These are phyloP conservation scores for Paramecium caudatum DNA, from an alignment of 73 alveolate species.

Conservation along the genomic window DNA sequence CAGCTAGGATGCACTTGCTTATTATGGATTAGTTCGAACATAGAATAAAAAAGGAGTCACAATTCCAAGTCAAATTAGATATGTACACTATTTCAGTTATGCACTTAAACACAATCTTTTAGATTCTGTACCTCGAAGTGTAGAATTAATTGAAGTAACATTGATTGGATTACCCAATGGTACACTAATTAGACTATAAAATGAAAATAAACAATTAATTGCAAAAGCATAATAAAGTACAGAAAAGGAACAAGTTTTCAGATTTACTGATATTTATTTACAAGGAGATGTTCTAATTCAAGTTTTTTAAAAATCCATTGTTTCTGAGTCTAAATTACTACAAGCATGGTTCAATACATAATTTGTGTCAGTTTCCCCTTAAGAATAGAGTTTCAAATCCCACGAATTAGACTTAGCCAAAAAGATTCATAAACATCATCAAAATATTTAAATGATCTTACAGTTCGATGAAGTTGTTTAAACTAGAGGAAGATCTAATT, in stretches of 20 bases:
- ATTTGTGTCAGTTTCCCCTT: conserved; percentile 39
- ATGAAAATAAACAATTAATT: background rate
- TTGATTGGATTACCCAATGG: conserved; percentile 66
- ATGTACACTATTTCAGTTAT: conserved; percentile 72
- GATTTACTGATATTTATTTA: conserved; percentile 14
- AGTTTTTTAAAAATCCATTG: conserved; percentile 66
- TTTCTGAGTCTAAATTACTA: conserved; percentile 50
- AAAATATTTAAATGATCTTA: background rate
- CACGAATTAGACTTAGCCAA: background rate
- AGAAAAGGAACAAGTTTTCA: conserved; percentile 1
- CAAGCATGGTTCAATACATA: conserved; percentile 70
- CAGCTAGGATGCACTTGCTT: conserved; percentile 92
- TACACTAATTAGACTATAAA: conserved; percentile 34
- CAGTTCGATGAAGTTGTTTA: background rate
- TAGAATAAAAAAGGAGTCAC: conserved; percentile 80
- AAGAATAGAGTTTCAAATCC: background rate
- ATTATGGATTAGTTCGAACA: conserved; percentile 93
- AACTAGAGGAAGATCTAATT: conserved; percentile 37
- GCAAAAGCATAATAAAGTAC: background rate
- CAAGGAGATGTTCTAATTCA: conserved; percentile 68
- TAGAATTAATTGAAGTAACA: conserved; percentile 52
- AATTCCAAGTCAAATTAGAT: conserved; percentile 73
- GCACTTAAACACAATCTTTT: background rate
- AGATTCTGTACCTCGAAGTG: background rate
- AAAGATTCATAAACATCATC: background rate